Percentiles rank a stretch among this genome's conserved stretches.
phyloP scores from a whole-genome alignment of 345 rosid genomes.

The Aethionema arabicum region DNA sequence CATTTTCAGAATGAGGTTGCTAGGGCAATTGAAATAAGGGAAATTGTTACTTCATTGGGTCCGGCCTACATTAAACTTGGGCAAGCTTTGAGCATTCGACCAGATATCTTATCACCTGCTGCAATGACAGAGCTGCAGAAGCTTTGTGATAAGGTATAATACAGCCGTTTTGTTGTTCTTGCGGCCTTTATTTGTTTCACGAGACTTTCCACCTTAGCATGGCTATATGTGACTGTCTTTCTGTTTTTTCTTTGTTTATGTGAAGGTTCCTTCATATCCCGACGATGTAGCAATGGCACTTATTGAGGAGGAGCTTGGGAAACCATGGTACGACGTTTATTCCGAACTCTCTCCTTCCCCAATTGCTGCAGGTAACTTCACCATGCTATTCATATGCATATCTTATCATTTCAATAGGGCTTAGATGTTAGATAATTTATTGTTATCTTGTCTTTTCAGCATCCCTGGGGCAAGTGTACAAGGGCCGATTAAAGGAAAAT shows the following conservation, averaged over 20 bases:
- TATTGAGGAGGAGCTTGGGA: slow-evolving; percentile 90
- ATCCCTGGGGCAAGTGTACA: slow-evolving; percentile 94
- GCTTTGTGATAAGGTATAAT: slow-evolving; percentile 90
- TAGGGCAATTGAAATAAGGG: slow-evolving; percentile 95
- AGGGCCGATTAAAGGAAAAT: slow-evolving; percentile 82
- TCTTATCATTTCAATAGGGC: slow-evolving; percentile 3
- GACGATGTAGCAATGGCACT: slow-evolving; percentile 98
- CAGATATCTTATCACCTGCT: slow-evolving; percentile 87
- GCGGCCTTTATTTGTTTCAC: background rate
- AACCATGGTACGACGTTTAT: slow-evolving; percentile 79
- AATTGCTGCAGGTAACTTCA: slow-evolving; percentile 79
- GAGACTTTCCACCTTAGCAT: background rate
- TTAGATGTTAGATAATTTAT: slow-evolving; percentile 7
- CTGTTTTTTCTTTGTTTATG: slow-evolving; percentile 37
- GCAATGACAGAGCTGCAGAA: slow-evolving; percentile 97
- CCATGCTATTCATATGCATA: background rate
- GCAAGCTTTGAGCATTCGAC: slow-evolving; percentile 97
- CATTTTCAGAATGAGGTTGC: slow-evolving; percentile 83
- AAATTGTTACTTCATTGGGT: slow-evolving; percentile 95
- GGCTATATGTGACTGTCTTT: slow-evolving; percentile 1
- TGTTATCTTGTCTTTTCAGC: slow-evolving; percentile 51
- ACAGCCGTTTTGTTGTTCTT: background rate
- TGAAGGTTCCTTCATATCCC: slow-evolving; percentile 97
- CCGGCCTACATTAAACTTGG: slow-evolving; percentile 98
- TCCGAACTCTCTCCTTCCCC: slow-evolving; percentile 95